Percentiles rank a stretch among this genome's conserved stretches.
These are phyloP conservation scores for Lipomyces yamadae DNA, from an alignment of 805 yeast genomes.

Conservation along the genomic window DNA sequence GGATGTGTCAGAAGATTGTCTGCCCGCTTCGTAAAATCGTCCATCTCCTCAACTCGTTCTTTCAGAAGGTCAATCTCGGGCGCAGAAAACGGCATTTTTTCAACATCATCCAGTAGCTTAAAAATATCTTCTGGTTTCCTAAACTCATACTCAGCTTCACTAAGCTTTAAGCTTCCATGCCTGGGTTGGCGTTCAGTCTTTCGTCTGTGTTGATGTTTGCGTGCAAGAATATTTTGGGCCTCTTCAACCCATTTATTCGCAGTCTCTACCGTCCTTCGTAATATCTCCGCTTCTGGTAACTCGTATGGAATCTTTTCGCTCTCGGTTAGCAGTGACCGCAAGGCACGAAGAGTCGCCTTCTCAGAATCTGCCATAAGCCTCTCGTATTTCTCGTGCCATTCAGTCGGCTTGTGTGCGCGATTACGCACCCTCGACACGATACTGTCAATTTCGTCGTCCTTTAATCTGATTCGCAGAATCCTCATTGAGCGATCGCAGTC, in stretches of 20 bases:
- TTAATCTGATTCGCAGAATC: slow-evolving; percentile 41
- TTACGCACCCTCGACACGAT: slow-evolving; percentile 48
- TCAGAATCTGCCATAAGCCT: slow-evolving; percentile 46
- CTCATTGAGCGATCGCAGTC: slow-evolving; percentile 20
- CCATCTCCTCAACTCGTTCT: slow-evolving; percentile 59
- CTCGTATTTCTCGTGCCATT: slow-evolving; percentile 59
- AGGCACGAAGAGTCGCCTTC: slow-evolving; percentile 54
- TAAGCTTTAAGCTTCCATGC: slow-evolving; percentile 12
- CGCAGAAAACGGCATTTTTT: slow-evolving; percentile 55
- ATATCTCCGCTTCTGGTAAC: slow-evolving; percentile 47
- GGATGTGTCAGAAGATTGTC: slow-evolving; percentile 47
- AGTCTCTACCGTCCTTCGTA: slow-evolving; percentile 52
- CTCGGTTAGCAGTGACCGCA: slow-evolving; percentile 55
- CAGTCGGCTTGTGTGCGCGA: slow-evolving; percentile 53
- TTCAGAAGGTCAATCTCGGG: slow-evolving; percentile 65
- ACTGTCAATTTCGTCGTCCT: slow-evolving; percentile 58
- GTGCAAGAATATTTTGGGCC: slow-evolving; percentile 58
- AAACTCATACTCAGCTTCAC: slow-evolving; percentile 38
- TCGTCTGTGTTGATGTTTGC: slow-evolving; percentile 58
- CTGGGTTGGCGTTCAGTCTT: slow-evolving; percentile 36
- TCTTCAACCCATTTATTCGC: slow-evolving; percentile 60
- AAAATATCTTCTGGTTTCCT: slow-evolving; percentile 47
- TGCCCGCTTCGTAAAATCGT: slow-evolving; percentile 56
- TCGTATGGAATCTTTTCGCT: slow-evolving; percentile 58
- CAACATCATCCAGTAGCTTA: slow-evolving; percentile 53